phyloP scores from a whole-genome alignment of 805 yeast genomes.

The Candida nonsorbophila region DNA sequence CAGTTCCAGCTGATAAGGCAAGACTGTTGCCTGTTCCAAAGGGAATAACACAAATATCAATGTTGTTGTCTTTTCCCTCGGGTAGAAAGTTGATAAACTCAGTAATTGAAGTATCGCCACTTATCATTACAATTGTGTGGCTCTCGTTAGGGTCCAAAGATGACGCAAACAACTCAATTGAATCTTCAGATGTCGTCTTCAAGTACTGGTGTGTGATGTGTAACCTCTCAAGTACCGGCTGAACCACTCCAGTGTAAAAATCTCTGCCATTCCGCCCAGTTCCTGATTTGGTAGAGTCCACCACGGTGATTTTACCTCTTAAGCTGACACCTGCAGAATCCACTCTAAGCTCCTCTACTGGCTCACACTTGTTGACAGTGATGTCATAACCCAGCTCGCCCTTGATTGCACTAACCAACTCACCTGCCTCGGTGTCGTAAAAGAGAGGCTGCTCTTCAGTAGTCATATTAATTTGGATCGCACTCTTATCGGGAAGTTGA shows the following conservation, averaged over 20 bases:
- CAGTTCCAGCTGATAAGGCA: constrained; percentile 52
- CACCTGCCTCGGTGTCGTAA: neutral
- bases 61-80: constrained; percentile 3
- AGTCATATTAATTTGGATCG: too few relatives aligned
- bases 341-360: neutral
- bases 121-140: constrained; percentile 52
- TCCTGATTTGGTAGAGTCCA: constrained; percentile 52
- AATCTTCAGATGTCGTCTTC: constrained; percentile 34
- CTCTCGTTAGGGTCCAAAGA: constrained; percentile 13
- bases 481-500: too few relatives aligned
- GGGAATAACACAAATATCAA: constrained; percentile 46
- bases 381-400: constrained; percentile 2
- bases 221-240: constrained; percentile 42
- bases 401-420: constrained; percentile 4
- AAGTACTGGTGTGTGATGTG: constrained; percentile 33
- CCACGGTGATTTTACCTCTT: constrained; percentile 19
- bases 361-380: neutral
- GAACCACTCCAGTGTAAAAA: constrained; percentile 37
- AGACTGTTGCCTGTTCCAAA: constrained; percentile 87
- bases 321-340: too few relatives aligned
- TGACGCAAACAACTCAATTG: constrained; percentile 37
- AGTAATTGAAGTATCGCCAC: constrained; percentile 83
- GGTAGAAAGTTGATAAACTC: constrained; percentile 62
- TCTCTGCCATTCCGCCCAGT: constrained; percentile 30
- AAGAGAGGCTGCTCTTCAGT: too few relatives aligned